phyloP scores from a whole-genome alignment of 371 early-diverging fungal genomes.

The Smittium culicis region DNA sequence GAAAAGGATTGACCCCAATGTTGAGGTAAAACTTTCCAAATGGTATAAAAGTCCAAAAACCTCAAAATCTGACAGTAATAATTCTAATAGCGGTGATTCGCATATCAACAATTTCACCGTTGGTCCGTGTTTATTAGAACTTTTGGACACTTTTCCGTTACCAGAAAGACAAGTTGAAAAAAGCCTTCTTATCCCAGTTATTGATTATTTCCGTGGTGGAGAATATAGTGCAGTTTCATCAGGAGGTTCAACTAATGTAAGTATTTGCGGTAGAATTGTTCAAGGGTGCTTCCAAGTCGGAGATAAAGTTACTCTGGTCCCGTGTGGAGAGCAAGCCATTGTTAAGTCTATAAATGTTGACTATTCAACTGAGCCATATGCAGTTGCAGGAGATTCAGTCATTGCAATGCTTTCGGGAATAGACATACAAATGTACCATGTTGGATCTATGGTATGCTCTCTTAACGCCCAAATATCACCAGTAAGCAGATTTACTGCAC shows the following conservation, averaged over 20 bases:
- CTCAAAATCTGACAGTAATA: constrained; percentile 13
- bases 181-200: constrained; percentile 66
- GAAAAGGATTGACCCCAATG: constrained; percentile 27
- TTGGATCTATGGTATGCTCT: constrained; percentile 66
- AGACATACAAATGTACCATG: constrained; percentile 58
- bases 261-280: constrained; percentile 74
- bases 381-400: constrained; percentile 85
- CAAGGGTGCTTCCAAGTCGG: constrained; percentile 75
- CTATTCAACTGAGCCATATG: constrained; percentile 62
- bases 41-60: constrained; percentile 49
- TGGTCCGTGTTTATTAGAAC: constrained; percentile 32
- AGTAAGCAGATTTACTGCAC: constrained; percentile 57
- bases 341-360: constrained; percentile 37
- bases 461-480: constrained; percentile 51
- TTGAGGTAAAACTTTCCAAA: constrained; percentile 18
- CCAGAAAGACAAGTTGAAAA: constrained; percentile 60
- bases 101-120: neutral
- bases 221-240: constrained; percentile 39
- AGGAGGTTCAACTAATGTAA: constrained; percentile 38
- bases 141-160: constrained; percentile 50
- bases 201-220: constrained; percentile 76
- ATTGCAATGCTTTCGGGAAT: constrained; percentile 57
- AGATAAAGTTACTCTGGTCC: constrained; percentile 63
- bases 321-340: constrained; percentile 36
- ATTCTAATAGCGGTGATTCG: constrained; percentile 11